Conservation (phyloP, 331 rosid genomes). For the Ulmus americana region DNA sequence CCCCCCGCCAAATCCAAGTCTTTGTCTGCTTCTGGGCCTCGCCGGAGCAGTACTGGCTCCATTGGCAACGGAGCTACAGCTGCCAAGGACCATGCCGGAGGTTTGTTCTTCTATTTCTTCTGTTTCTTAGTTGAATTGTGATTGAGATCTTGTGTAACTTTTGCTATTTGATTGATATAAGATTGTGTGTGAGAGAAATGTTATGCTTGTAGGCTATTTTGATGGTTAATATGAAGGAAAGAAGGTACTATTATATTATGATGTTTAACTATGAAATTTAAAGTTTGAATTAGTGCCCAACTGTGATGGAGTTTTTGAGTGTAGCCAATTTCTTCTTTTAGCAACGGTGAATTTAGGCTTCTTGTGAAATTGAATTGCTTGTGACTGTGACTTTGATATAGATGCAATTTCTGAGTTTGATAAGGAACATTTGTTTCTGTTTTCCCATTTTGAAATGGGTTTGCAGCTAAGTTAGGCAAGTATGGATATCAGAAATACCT, state of each 20-base stretch:
- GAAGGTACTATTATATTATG: too few relatives aligned
- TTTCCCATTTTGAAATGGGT: not conserved
- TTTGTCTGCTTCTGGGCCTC: slow-evolving; percentile 47
- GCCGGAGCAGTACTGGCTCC: slow-evolving; percentile 71
- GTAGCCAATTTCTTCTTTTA: not conserved
- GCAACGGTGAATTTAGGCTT: not conserved
- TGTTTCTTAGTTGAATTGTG: slow-evolving; percentile 11
- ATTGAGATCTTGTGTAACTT: slow-evolving; percentile 22
- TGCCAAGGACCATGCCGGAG: slow-evolving; percentile 58
- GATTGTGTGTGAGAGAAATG: slow-evolving; percentile 12
- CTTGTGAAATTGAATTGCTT: not conserved
- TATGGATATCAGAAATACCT: not conserved
- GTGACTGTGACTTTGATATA: not conserved
- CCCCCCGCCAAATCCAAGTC: slow-evolving; percentile 55
- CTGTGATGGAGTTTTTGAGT: not conserved
- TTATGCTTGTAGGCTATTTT: slow-evolving; percentile 9
- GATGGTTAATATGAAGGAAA: not conserved
- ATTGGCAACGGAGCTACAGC: slow-evolving; percentile 26
- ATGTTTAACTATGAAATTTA: slow-evolving; percentile 1
- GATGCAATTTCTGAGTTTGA: not conserved
- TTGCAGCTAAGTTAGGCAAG: not conserved
- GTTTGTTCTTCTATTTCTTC: slow-evolving; percentile 36
- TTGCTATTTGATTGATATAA: slow-evolving; percentile 1
- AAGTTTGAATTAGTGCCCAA: not conserved
- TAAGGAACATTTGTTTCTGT: not conserved